phyloP scores from a whole-genome alignment of 495 filamentous ascomycete genomes.

The Penicillium argentinense region DNA sequence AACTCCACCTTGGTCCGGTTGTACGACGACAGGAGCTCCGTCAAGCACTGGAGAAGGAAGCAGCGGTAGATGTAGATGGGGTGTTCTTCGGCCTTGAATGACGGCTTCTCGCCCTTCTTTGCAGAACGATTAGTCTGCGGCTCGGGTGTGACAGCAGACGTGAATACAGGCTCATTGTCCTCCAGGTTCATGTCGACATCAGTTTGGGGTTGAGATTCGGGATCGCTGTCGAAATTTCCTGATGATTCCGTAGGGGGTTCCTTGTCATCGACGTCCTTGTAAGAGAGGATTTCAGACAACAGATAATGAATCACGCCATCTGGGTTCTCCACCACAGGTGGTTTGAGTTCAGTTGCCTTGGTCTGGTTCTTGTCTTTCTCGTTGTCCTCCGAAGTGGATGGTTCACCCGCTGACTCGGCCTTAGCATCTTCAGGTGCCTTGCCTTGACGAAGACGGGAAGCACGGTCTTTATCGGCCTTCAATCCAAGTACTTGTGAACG shows the following conservation, averaged over 20 bases:
- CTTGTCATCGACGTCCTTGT: constrained; percentile 86
- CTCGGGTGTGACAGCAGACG: no score
- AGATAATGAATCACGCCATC: constrained; percentile 97
- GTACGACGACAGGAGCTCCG: constrained; percentile 90
- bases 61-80: constrained; percentile 95
- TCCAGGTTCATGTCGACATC: constrained; percentile 52
- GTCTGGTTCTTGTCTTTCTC: constrained; percentile 62
- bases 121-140: neutral
- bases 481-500: constrained; percentile 57
- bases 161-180: constrained; percentile 40
- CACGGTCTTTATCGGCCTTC: constrained; percentile 51
- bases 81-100: constrained; percentile 90
- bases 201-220: constrained; percentile 45
- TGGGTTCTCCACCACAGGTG: constrained; percentile 85
- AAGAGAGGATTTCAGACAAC: constrained; percentile 88
- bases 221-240: no score
- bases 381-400: constrained; percentile 41
- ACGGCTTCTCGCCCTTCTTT: constrained; percentile 70
- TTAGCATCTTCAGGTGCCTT: constrained; percentile 17
- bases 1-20: constrained; percentile 96
- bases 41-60: constrained; percentile 90
- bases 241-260: constrained; percentile 51
- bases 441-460: constrained; percentile 27
- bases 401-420: constrained; percentile 31
- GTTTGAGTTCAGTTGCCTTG: constrained; percentile 68